phyloP scores from a whole-genome alignment of 805 yeast genomes.

The Jamesozyma hellenica region DNA sequence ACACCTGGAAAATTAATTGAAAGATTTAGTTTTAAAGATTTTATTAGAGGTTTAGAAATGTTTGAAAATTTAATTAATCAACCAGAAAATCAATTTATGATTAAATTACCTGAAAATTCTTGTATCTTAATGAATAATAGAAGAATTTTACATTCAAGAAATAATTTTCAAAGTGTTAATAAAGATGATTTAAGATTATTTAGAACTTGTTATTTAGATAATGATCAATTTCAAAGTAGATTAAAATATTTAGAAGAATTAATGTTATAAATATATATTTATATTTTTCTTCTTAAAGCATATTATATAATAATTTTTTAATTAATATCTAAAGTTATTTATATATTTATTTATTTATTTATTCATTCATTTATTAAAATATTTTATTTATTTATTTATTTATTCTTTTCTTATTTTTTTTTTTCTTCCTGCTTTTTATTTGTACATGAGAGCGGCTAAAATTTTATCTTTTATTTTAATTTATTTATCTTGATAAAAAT shows the following conservation, averaged over 20 bases:
- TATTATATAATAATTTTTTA: not conserved
- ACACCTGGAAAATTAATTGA: constrained; percentile 33
- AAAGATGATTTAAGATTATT: constrained; percentile 43
- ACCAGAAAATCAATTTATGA: constrained; percentile 43
- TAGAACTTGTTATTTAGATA: constrained; percentile 67
- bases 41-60: constrained; percentile 45
- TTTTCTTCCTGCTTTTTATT: too few species aligned
- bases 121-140: constrained; percentile 66
- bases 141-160: constrained; percentile 59
- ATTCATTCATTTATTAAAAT: not conserved
- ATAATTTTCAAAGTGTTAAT: constrained; percentile 35
- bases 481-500: too few species aligned
- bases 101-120: constrained; percentile 46
- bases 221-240: constrained; percentile 58
- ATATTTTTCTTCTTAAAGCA: not conserved
- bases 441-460: too few species aligned
- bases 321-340: too few species aligned
- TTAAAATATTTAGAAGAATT: constrained; percentile 32
- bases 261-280: not conserved
- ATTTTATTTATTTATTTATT: too few species aligned
- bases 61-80: constrained; percentile 51
- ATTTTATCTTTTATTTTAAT: too few species aligned
- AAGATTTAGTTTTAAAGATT: constrained; percentile 40
- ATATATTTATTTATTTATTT: not conserved
- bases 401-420: too few species aligned